These are phyloP conservation scores for Striga asiatica DNA, from an alignment of 257 asterid genomes.

Conservation along the genomic window DNA sequence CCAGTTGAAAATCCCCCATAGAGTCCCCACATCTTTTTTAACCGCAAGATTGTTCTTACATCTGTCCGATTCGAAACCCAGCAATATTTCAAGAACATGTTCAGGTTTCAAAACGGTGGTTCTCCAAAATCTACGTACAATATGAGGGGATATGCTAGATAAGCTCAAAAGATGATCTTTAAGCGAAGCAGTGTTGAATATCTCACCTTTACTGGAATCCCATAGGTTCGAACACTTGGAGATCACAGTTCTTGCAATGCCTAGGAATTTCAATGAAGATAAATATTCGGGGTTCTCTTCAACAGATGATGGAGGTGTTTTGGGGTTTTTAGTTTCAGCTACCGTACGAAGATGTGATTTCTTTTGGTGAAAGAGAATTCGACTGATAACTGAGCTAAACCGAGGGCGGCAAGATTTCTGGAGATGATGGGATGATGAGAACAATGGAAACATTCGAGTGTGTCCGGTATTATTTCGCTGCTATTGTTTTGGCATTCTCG, in stretches of 20 bases:
- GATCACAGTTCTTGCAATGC: slow-evolving; percentile 32
- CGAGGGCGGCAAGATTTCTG: too few species aligned
- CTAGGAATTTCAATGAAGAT: slow-evolving; percentile 22
- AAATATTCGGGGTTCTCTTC: slow-evolving; percentile 17
- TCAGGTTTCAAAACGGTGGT: slow-evolving; percentile 41
- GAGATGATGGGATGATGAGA: too few species aligned
- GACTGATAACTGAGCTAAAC: slow-evolving; percentile 17
- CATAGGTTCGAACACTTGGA: slow-evolving; percentile 20
- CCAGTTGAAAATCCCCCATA: slow-evolving; percentile 69
- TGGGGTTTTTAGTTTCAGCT: slow-evolving; percentile 5
- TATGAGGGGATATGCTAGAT: slow-evolving; percentile 45
- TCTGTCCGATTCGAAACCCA: slow-evolving; percentile 37
- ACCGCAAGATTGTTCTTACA: slow-evolving; percentile 33
- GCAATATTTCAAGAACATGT: slow-evolving; percentile 62
- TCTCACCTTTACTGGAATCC: slow-evolving; percentile 29
- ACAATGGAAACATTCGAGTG: too few species aligned
- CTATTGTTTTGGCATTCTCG: too few species aligned
- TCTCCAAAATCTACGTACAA: slow-evolving; percentile 67
- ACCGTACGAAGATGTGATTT: slow-evolving; percentile 9
- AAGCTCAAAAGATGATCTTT: slow-evolving; percentile 43
- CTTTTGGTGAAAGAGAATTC: neutral
- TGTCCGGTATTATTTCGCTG: too few species aligned
- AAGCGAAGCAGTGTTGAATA: slow-evolving; percentile 21
- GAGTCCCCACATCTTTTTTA: slow-evolving; percentile 41
- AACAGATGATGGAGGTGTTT: slow-evolving; percentile 6